These are phyloP conservation scores for Uncinocarpus reesii DNA, from an alignment of 2,329 filamentous ascomycete genomes.

Conservation along the genomic window DNA sequence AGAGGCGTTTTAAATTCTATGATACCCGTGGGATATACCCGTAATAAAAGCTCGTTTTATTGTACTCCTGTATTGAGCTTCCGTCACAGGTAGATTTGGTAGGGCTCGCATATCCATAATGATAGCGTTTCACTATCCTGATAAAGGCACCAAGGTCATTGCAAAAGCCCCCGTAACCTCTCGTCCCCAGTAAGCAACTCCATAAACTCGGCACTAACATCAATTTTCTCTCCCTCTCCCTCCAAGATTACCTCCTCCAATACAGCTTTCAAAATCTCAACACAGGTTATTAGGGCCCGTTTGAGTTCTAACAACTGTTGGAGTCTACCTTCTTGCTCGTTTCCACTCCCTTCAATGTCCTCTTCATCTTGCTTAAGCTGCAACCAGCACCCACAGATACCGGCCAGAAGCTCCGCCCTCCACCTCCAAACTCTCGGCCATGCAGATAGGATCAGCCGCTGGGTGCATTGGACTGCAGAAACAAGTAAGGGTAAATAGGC, in stretches of 20 bases:
- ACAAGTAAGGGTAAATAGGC: conserved; percentile 46
- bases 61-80: no score
- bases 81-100: no score
- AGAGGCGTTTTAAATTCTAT: neutral
- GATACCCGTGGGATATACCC: no score
- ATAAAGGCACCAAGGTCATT: conserved; percentile 12
- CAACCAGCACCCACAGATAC: conserved; percentile 53
- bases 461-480: conserved; percentile 45
- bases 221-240: neutral
- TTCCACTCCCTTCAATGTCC: conserved; percentile 8
- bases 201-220: conserved; percentile 28
- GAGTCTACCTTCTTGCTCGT: conserved; percentile 1
- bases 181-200: conserved; percentile 30
- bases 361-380: conserved; percentile 38
- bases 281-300: neutral
- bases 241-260: conserved; percentile 11
- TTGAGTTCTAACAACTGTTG: conserved; percentile 20
- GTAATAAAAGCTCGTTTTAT: no score
- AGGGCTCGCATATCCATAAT: no score
- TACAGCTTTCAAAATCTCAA: neutral
- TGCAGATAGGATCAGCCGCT: conserved; percentile 49
- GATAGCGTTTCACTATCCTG: no score
- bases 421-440: conserved; percentile 60
- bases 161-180: conserved; percentile 23
- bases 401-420: conserved; percentile 54